Base-by-base conservation (phyloP, 2,329 filamentous ascomycete genomes). In the Nigrospora oryzae region DNA sequence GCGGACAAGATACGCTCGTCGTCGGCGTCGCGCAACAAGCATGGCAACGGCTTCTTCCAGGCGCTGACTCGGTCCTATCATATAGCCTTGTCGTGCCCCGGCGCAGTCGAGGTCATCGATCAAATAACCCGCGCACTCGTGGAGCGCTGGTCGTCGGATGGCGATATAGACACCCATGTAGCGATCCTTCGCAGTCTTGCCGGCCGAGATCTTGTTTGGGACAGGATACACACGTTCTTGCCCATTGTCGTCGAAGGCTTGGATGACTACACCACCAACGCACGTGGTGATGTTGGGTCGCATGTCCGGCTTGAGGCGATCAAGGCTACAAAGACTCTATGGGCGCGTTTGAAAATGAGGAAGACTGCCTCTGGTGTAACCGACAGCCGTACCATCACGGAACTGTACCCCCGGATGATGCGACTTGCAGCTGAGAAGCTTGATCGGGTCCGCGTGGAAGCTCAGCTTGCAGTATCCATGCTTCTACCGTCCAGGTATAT, bases 221-320 rank as follows among this genome's bases (percentile, higher is more conserved):
- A 67, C 28, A 64, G 68, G 36, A 59, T 66, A 4, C 50, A 53
- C 5, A 53, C 56, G 3, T 74, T 81, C 46, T 48, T 76, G 2
- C 53, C 56, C 0, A 50, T 80, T 2, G 62, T 84, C 10, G 57
- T 63, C 1, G 74, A 75, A 36, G 80, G 83, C 0, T 65, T 98
- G 28, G 84, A 91, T 52, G 90, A 98, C 60, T 97, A 97, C 58
- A 95, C 88, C 0, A 90, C 88, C 4, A 91, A 88, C 52, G 83
- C 90, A 13, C 75, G 89, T 46, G 93, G 93, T 14, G 93, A 98
- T 57, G 77, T 97, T 40, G 93, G 93, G 5, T 95, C 90, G 0
- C 78, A 90, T 43, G 85, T 95, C 4, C 78, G 93, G 4, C 69
- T 91, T 5, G 84, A 90, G 61, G 90, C 88, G 19, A 74, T 96